Base-by-base conservation (phyloP, 225 moss, liverwort and hornwort species). In the Physcomitrium patens region DNA sequence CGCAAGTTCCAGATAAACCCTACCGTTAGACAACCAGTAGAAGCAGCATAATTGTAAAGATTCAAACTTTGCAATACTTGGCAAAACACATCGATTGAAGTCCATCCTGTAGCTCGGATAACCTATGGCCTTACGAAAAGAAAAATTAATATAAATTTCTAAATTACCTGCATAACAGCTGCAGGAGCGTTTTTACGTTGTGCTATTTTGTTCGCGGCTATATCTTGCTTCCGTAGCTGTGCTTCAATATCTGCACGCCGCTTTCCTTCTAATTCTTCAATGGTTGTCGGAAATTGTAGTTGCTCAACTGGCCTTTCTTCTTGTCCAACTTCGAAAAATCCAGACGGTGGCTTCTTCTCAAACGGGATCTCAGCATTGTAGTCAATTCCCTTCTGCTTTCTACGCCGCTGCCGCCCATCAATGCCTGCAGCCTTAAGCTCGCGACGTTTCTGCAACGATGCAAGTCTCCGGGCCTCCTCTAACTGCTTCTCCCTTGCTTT, bases 351-450 rank as follows among this genome's bases (percentile, higher is more conserved):
- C 71, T 86, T 90, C 76, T 89, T 96, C 81, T 96, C 93, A 63
- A 96, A 96, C 7, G 93, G 96, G 18, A 93, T 96, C 72, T 96
- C 93, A 56, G 90, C 91, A 76, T 96, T 96, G 71, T 96, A 96
- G 76, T 96, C 93, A 45, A 96, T 93, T 10, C 96, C 96, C 85
- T 96, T 93, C 69, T 91, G 93, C 77, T 96, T 96, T 18, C 96
- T 89, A 44, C 93, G 86, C 68, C 96, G 84, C 68, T 96, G 93
- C 44, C 93, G 89, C 44, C 86, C 91, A 79, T 96, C 93, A 71
- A 96, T 96, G 56, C 91, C 93, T 79, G 96, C 93, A 45, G 96
- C 96, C 82, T 96, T 96, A 48, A 96, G 83, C 79, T 96, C 96
- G 72, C 93, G 91, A 49, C 91, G 90, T 66, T 96, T 96, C 80